Evolutionary conservation across 2,329 filamentous ascomycete genomes (phyloP), one percentile per base, ranked within the genome.

Genomic region (Sclerotinia glacialis): DNA sequence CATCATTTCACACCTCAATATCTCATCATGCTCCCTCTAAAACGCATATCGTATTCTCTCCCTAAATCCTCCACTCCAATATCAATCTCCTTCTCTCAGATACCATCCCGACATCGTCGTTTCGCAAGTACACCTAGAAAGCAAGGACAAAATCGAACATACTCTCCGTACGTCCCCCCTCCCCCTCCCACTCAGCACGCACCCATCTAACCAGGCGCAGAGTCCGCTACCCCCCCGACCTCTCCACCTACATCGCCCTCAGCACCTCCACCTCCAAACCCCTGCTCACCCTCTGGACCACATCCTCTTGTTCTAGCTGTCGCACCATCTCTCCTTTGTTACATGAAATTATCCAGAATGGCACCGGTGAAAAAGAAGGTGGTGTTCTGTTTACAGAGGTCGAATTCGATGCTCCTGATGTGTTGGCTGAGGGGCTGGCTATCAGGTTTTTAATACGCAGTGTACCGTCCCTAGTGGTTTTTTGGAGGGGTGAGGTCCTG

Each of bases 241-340:
- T 88, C 74, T 76, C 82, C 73, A 84, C 81, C 23, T 83, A 86
- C 76, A 79, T 85, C 66, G 79, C 83, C n/a, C 78, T 85, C 62
- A 84, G 83, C 3, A 80, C 82, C 2, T 83, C 83, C 7, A 78
- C 83, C 7, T 79, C 82, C 53, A 81, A 77, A 3, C 85, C 85
- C 2, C 81, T 87, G n/a, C 73, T 88, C 65, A 86, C 85, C 1
- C 77, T 87, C 50, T 88, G 85, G 85, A 86, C 84, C 0, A 80
- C 85, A 0, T 83, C 83, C 9, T 87, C 81, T 78, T 87, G 85
- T 74, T 76, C 80, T 5, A 83, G 83, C 21, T 87, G 85, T 75
- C 79, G 78, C 55, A 74, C 76, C 42, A 79, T 87, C 31, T 77
- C 78, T 5, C 85, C 85, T 5, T 75, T 86, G 14, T 62, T 87